Conservation (phyloP, 306 rosid genomes). For the Gastrolobium villosum region DNA sequence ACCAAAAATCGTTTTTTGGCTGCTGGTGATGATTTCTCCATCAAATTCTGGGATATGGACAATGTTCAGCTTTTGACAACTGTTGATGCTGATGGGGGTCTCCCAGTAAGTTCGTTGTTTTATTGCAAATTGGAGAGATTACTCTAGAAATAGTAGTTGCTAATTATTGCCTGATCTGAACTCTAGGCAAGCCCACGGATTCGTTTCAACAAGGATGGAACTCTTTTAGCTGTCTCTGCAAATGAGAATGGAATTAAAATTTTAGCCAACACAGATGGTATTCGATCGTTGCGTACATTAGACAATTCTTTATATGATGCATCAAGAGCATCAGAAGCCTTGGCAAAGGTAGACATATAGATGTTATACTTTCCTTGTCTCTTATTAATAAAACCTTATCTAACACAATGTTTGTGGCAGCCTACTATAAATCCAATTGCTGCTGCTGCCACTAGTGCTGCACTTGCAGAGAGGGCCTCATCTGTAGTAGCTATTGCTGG, state of each 20-base stretch:
- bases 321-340: conserved; percentile 82
- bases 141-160: conserved; percentile 35
- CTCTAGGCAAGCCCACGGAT: conserved; percentile 92
- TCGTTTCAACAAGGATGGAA: conserved; percentile 98
- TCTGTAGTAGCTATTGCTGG: conserved; percentile 81
- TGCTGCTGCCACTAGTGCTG: conserved; percentile 67
- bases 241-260: conserved; percentile 91
- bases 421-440: conserved; percentile 83
- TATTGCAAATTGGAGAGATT: conserved; percentile 22
- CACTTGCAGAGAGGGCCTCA: conserved; percentile 79
- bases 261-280: conserved; percentile 82
- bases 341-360: conserved; percentile 73
- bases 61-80: conserved; percentile 78
- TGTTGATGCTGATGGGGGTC: conserved; percentile 96
- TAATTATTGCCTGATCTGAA: conserved; percentile 49
- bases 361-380: conserved; percentile 19
- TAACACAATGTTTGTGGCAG: conserved; percentile 58
- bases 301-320: conserved; percentile 86
- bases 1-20: conserved; percentile 91
- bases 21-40: conserved; percentile 95
- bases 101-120: conserved; percentile 75
- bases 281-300: conserved; percentile 62
- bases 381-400: conserved; percentile 5
- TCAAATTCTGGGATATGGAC: conserved; percentile 99
- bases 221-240: conserved; percentile 90